phyloP scores from a whole-genome alignment of 2,329 filamentous ascomycete genomes.

The Biscogniauxia mediterranea region DNA sequence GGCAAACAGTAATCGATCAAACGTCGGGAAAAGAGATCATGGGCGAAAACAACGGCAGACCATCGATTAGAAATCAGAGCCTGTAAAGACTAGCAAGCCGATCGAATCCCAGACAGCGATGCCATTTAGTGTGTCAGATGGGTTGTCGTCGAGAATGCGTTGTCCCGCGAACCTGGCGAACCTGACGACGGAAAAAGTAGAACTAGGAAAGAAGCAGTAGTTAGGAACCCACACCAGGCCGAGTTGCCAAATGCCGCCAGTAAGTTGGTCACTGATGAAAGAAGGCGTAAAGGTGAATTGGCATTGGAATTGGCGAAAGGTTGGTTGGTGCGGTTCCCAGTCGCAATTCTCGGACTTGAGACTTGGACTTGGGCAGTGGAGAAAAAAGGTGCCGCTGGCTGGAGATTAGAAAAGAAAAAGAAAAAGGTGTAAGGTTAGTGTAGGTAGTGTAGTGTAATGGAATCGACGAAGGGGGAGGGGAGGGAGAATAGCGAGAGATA shows the following conservation, averaged over 20 bases:
- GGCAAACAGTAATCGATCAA: slow-evolving; percentile 12
- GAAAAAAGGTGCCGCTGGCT: too few species aligned
- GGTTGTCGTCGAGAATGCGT: slow-evolving; percentile 3
- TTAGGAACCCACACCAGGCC: too few species aligned
- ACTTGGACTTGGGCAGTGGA: background rate
- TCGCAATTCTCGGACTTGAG: background rate
- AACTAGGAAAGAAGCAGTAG: background rate
- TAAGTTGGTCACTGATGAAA: background rate
- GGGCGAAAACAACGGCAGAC: slow-evolving; percentile 14
- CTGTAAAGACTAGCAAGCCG: slow-evolving; percentile 14
- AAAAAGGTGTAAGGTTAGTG: background rate
- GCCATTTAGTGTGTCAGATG: slow-evolving; percentile 16
- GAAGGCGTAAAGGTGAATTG: background rate
- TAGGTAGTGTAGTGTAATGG: too few species aligned
- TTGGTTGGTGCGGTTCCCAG: background rate
- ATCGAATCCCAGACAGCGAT: slow-evolving; percentile 11
- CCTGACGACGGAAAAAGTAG: background rate
- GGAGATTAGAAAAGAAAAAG: background rate
- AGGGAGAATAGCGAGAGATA: background rate
- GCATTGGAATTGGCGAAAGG: background rate
- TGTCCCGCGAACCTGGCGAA: background rate
- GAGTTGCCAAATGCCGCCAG: background rate
- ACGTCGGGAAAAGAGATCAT: slow-evolving; percentile 16
- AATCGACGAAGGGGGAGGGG: background rate
- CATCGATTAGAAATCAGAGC: slow-evolving; percentile 5